Evolutionary conservation across 2,329 filamentous ascomycete genomes (phyloP).

Genomic region (Venturia asperata): DNA sequence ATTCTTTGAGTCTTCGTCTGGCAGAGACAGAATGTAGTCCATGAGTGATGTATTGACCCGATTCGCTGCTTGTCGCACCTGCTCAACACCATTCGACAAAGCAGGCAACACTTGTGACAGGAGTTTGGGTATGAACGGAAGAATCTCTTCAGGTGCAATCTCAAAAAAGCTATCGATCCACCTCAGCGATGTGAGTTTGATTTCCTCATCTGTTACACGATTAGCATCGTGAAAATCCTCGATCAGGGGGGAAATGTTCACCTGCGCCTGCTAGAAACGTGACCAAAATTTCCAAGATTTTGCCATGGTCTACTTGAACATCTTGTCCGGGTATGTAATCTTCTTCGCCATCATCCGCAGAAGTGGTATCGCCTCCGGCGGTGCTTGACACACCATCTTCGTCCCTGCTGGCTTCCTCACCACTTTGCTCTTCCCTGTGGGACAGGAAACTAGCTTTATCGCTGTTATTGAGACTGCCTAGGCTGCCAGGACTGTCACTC

Average conservation of each 20-base stretch:
- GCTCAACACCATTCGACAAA: slow-evolving; percentile 85
- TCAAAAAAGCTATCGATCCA: slow-evolving; percentile 98
- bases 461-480: slow-evolving; percentile 26
- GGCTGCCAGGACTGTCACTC: slow-evolving; percentile 30
- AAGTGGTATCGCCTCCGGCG: slow-evolving; percentile 44
- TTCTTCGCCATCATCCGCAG: slow-evolving; percentile 58
- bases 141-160: slow-evolving; percentile 92
- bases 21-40: slow-evolving; percentile 87
- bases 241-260: slow-evolving; percentile 36
- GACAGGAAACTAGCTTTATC: not conserved
- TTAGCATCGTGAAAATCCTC: not conserved
- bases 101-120: slow-evolving; percentile 87
- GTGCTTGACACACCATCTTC: slow-evolving; percentile 47
- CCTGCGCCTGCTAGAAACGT: slow-evolving; percentile 77
- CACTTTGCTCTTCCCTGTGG: not conserved
- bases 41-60: slow-evolving; percentile 86
- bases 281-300: slow-evolving; percentile 85
- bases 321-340: slow-evolving; percentile 98
- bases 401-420: slow-evolving; percentile 34
- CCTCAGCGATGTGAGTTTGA: slow-evolving; percentile 78
- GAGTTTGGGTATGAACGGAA: slow-evolving; percentile 88
- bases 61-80: slow-evolving; percentile 78
- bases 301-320: slow-evolving; percentile 86
- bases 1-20: slow-evolving; percentile 50
- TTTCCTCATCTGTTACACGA: slow-evolving; percentile 66